Conservation (phyloP, 768 basidiomycete species). For the Leccinum variicolor region DNA sequence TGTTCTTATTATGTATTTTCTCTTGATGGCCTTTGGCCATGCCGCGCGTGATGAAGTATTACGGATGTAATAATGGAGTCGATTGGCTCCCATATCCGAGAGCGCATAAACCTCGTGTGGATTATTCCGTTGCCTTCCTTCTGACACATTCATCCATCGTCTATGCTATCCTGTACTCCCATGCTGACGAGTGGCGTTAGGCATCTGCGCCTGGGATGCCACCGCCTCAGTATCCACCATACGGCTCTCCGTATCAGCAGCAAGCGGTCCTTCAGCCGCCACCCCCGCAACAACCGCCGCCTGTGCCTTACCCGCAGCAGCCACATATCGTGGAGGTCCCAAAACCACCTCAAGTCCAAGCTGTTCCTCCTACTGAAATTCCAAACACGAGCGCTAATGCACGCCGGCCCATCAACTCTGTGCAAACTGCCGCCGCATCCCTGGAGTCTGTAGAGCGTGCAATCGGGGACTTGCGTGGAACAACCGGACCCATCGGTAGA, state of each 20-base stretch:
- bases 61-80: conserved; percentile 43
- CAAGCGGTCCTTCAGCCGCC: conserved; percentile 31
- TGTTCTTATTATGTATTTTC: conserved; percentile 21
- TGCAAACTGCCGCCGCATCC: conserved; percentile 72
- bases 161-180: neutral
- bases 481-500: conserved; percentile 35
- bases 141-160: conserved; percentile 32
- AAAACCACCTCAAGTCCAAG: conserved; percentile 14
- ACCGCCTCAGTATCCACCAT: conserved; percentile 29
- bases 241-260: conserved; percentile 30
- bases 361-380: conserved; percentile 23
- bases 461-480: conserved; percentile 46
- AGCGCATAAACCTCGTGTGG: conserved; percentile 47
- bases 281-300: conserved; percentile 29
- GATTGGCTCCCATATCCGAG: conserved; percentile 36
- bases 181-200: conserved; percentile 29
- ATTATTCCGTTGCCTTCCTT: conserved; percentile 62
- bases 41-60: conserved; percentile 38
- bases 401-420: conserved; percentile 42
- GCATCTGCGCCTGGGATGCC: conserved; percentile 46
- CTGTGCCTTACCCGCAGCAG: conserved; percentile 27
- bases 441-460: conserved; percentile 68
- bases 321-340: conserved; percentile 27
- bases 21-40: conserved; percentile 2
- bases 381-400: conserved; percentile 25